These are phyloP conservation scores for Candida sp. DNA, from an alignment of 1,139 yeast genomes.

Conservation along the genomic window DNA sequence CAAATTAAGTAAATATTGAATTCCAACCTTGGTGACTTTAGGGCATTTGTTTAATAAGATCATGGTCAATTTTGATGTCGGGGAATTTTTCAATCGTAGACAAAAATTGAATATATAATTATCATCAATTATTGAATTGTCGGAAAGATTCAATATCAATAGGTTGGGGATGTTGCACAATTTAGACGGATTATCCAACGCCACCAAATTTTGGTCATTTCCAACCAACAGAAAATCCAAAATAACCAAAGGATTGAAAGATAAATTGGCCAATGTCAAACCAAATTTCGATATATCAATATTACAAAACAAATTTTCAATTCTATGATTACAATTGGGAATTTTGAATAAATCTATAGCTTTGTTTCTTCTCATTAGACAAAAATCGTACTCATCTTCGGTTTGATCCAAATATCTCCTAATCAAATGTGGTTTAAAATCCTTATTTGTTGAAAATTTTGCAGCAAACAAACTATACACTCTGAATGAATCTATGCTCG, in stretches of 20 bases:
- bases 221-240: slow-evolving; percentile 11
- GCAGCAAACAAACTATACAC: slow-evolving; percentile 27
- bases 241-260: slow-evolving; percentile 15
- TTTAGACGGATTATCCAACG: background rate
- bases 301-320: slow-evolving; percentile 35
- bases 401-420: slow-evolving; percentile 2
- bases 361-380: slow-evolving; percentile 3
- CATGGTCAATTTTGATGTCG: slow-evolving; percentile 19
- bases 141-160: slow-evolving; percentile 31
- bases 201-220: background rate
- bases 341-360: slow-evolving; percentile 7
- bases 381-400: background rate
- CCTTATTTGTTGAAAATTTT: slow-evolving; percentile 12
- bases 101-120: slow-evolving; percentile 23
- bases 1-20: slow-evolving; percentile 14
- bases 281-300: slow-evolving; percentile 18
- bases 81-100: slow-evolving; percentile 20
- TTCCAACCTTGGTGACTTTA: slow-evolving; percentile 16
- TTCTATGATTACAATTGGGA: slow-evolving; percentile 21
- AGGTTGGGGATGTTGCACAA: slow-evolving; percentile 28
- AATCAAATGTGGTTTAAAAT: slow-evolving; percentile 24
- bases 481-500: slow-evolving; percentile 27
- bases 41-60: slow-evolving; percentile 24
- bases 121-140: slow-evolving; percentile 26
- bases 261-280: slow-evolving; percentile 12